Evolutionary conservation across 257 asterid genomes (phyloP), one percentile per base, ranked within the genome.

Genomic region (Solanum arcanum): DNA sequence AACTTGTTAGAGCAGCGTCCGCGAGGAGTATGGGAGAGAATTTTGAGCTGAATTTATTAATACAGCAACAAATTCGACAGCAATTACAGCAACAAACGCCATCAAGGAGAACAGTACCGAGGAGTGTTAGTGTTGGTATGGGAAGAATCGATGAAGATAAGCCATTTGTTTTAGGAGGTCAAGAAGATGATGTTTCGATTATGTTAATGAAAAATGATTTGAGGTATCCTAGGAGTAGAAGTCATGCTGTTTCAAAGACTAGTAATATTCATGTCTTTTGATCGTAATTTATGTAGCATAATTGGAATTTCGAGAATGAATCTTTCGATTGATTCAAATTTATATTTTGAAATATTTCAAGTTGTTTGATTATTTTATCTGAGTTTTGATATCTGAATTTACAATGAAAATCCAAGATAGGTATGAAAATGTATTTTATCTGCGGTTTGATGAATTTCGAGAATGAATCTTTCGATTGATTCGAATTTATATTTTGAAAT

Each of bases 61-160:
- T 85, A 74, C 90, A 88, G 37, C 92, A 90, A 74, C 87, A 86
- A 86, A 73, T 85, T 86, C 70, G 39, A 86, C 46, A 73, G 29
- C 83, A 78, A 27, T 46, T 41, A 87, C n/a, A 69, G 37, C 81
- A 83, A 1, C 80, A 87, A 87, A 47, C 29, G 60, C 82, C 88
- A 5, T 89, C 86, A 86, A 89, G 87, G 49, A 49, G 87, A 59
- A 20, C 66, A 93, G 93, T 96, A 86, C 94, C 93, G 7, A 91
- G 98, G 12, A 95, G 98, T 88, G 37, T 44, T 84, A 95, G 98
- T 25, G 98, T 94, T 0, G 98, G 93, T 0, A 94, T 97, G 96
- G 98, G 96, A 12, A 95, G 92, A 73, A 97, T 97, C 41, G 99
- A 95, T 76, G 99, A 97, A 64, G 99, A 97, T 0, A 87, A 86